phyloP scores from a whole-genome alignment of 2,329 filamentous ascomycete genomes.

The Triangularia verruculosa region DNA sequence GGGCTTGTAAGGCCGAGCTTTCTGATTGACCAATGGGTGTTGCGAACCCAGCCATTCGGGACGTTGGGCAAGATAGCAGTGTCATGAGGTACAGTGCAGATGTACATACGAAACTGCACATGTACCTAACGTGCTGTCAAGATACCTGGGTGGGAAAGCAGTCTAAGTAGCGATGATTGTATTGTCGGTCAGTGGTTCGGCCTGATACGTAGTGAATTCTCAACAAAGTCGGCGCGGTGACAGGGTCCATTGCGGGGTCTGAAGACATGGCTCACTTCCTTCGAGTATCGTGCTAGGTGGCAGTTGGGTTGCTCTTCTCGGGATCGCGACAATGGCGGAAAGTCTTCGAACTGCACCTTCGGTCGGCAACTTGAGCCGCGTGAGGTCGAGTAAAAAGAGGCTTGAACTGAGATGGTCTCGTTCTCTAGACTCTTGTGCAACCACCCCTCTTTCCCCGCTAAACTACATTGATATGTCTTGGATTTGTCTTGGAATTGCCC shows the following conservation, averaged over 20 bases:
- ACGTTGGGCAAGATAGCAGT: not conserved
- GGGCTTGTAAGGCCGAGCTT: conserved; percentile 7
- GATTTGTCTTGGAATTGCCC: not conserved
- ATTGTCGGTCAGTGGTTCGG: not conserved
- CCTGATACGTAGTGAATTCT: no score
- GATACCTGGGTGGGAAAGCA: not conserved
- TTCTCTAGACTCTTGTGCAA: not conserved
- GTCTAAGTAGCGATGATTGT: no score
- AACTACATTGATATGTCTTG: not conserved
- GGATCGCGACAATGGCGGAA: not conserved
- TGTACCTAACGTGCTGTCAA: not conserved
- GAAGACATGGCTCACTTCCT: not conserved
- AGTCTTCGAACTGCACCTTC: not conserved
- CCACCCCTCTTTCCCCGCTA: not conserved
- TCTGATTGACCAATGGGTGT: conserved; percentile 9
- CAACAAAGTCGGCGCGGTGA: not conserved
- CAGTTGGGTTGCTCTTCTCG: not conserved
- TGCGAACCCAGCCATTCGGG: conserved; percentile 12
- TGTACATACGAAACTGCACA: not conserved
- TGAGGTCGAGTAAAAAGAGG: not conserved
- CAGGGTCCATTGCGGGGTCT: not conserved
- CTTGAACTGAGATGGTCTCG: not conserved
- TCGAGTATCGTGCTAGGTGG: not conserved
- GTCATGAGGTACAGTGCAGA: not conserved
- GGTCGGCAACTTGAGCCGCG: not conserved